These are phyloP conservation scores for Fagus sylvatica DNA, from an alignment of 306 rosid species.

Conservation along the genomic window DNA sequence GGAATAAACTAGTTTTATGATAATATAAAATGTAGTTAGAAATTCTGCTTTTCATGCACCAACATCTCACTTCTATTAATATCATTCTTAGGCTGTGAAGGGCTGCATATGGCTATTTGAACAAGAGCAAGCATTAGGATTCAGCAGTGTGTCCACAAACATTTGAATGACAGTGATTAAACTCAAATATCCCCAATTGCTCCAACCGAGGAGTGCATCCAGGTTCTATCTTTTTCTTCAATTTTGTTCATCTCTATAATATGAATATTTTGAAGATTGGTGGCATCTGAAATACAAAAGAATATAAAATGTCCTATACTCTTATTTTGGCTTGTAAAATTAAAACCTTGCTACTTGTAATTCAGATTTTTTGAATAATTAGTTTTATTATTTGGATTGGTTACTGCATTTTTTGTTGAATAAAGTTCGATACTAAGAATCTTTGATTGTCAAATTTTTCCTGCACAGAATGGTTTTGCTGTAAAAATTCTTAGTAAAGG, in stretches of 20 bases:
- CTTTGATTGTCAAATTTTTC: neutral
- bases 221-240: constrained; percentile 49
- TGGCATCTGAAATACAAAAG: neutral
- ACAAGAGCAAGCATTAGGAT: constrained; percentile 98
- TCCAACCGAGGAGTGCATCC: constrained; percentile 95
- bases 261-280: constrained; percentile 10
- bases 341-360: neutral
- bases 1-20: neutral
- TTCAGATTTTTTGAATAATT: neutral
- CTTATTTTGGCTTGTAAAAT: constrained; percentile 2
- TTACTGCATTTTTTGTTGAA: neutral
- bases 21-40: neutral
- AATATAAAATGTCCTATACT: neutral
- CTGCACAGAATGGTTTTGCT: constrained; percentile 86
- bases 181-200: constrained; percentile 95
- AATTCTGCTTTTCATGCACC: constrained; percentile 24
- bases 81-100: constrained; percentile 69
- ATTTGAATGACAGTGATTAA: constrained; percentile 93
- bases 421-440: neutral
- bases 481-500: constrained; percentile 89
- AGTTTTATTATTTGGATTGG: neutral
- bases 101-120: constrained; percentile 89
- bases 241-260: constrained; percentile 14
- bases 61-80: constrained; percentile 11
- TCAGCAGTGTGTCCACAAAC: constrained; percentile 99